These are phyloP conservation scores for Chaetomiaceae sp. DNA, from an alignment of 2,329 filamentous ascomycete species.

Conservation along the genomic window DNA sequence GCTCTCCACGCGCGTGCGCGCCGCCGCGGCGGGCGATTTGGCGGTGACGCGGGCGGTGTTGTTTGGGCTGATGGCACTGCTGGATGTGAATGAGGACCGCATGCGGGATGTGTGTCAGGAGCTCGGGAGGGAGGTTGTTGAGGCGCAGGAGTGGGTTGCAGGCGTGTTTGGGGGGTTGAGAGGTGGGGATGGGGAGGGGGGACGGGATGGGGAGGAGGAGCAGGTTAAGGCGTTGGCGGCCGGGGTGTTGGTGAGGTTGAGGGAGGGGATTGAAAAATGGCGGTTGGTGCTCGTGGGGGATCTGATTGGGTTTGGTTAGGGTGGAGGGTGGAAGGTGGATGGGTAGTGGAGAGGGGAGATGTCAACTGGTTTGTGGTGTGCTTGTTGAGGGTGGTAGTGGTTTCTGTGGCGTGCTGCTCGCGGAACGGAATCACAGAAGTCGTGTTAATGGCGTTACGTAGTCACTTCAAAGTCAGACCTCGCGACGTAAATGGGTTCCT, in stretches of 20 bases:
- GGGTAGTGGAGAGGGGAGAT: not conserved
- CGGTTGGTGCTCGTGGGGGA: slow-evolving; percentile 71
- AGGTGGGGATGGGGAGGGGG: slow-evolving; percentile 46
- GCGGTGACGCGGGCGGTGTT: slow-evolving; percentile 67
- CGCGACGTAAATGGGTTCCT: too few species aligned
- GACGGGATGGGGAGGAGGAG: slow-evolving; percentile 73
- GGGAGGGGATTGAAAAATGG: slow-evolving; percentile 77
- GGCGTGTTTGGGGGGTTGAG: slow-evolving; percentile 61
- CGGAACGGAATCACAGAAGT: too few species aligned
- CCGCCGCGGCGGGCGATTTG: slow-evolving; percentile 53
- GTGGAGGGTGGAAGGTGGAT: not conserved
- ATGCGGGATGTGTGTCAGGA: slow-evolving; percentile 66
- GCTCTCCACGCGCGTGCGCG: slow-evolving; percentile 55
- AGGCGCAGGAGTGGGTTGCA: slow-evolving; percentile 81
- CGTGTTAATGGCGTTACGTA: too few species aligned
- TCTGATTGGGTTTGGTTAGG: slow-evolving; percentile 35
- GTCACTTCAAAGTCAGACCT: too few species aligned
- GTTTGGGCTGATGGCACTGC: slow-evolving; percentile 68
- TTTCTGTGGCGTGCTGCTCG: too few species aligned
- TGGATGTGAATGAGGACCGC: slow-evolving; percentile 75
- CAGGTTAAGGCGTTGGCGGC: slow-evolving; percentile 73
- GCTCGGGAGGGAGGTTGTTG: slow-evolving; percentile 70
- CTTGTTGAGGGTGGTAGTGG: too few species aligned
- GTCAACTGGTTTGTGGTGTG: not conserved
- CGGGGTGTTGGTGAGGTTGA: slow-evolving; percentile 67